Conservation (phyloP, 208 protist genomes). For the Phytomonas francai region DNA sequence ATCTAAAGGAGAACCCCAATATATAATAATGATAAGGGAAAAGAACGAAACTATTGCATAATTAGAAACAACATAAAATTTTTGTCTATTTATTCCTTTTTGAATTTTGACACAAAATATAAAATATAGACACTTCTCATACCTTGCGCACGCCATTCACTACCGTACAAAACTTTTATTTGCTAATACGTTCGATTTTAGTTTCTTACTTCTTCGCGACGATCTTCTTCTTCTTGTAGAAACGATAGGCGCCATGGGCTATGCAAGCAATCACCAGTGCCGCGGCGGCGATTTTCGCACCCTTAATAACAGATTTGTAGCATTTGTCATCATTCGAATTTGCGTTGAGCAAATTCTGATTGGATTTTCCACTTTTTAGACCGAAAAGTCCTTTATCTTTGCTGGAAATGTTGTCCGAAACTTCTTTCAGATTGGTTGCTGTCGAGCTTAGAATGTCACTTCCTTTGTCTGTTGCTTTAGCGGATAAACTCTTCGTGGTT, state of each 20-base stretch:
- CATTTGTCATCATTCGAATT: background rate
- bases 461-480: too few relatives aligned
- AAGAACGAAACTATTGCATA: conserved; percentile 10
- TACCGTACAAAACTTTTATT: background rate
- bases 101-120: background rate
- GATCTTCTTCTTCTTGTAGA: background rate
- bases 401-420: too few relatives aligned
- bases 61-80: conserved; percentile 1
- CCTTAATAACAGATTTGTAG: background rate
- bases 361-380: background rate
- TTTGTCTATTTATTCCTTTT: background rate
- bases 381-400: background rate
- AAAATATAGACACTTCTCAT: background rate
- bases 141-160: background rate
- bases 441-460: too few relatives aligned
- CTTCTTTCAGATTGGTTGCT: too few relatives aligned
- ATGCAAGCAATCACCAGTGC: too few relatives aligned
- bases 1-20: conserved; percentile 6
- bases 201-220: background rate
- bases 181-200: background rate
- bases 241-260: too few relatives aligned
- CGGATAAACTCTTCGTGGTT: too few relatives aligned
- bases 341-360: background rate
- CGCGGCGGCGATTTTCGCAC: background rate
- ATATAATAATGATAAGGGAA: background rate